Evolutionary conservation across 768 basidiomycete genomes (phyloP).

Genomic region (Guyanaporus albipodus): DNA sequence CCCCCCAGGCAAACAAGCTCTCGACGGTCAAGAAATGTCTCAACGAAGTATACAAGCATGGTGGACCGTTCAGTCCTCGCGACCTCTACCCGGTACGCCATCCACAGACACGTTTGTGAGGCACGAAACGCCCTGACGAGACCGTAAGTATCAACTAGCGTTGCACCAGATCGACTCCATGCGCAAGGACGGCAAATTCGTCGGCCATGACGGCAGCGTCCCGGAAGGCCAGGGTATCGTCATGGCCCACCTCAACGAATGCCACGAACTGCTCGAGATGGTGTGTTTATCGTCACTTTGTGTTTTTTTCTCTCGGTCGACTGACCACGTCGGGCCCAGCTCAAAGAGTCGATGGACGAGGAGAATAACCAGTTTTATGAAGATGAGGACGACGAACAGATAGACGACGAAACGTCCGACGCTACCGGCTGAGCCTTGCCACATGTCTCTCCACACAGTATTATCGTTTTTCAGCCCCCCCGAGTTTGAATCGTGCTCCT

Average conservation of each 20-base stretch:
- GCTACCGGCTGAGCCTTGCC: slow-evolving; percentile 7
- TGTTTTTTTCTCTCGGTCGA: not conserved
- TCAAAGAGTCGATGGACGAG: slow-evolving; percentile 81
- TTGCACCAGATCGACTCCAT: slow-evolving; percentile 93
- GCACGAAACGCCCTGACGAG: slow-evolving; percentile 3
- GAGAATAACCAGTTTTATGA: slow-evolving; percentile 57
- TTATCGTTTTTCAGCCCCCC: not conserved
- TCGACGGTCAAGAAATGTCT: slow-evolving; percentile 96
- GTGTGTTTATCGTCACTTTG: slow-evolving; percentile 36
- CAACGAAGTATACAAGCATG: slow-evolving; percentile 93
- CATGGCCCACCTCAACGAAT: slow-evolving; percentile 94
- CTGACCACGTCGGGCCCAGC: slow-evolving; percentile 25
- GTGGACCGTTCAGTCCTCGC: slow-evolving; percentile 86
- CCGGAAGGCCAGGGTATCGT: slow-evolving; percentile 97
- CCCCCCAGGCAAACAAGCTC: slow-evolving; percentile 84
- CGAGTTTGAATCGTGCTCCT: not conserved
- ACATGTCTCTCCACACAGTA: not conserved
- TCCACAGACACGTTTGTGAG: not conserved
- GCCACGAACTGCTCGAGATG: slow-evolving; percentile 95
- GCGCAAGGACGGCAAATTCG: slow-evolving; percentile 90
- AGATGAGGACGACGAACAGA: slow-evolving; percentile 41
- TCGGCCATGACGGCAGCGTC: slow-evolving; percentile 81
- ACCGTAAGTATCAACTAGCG: slow-evolving; percentile 80
- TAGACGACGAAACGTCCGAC: slow-evolving; percentile 12
- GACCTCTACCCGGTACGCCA: slow-evolving; percentile 86